These are phyloP conservation scores for Gonium pectorale DNA, from an alignment of 139 green algal genomes.

Conservation along the genomic window DNA sequence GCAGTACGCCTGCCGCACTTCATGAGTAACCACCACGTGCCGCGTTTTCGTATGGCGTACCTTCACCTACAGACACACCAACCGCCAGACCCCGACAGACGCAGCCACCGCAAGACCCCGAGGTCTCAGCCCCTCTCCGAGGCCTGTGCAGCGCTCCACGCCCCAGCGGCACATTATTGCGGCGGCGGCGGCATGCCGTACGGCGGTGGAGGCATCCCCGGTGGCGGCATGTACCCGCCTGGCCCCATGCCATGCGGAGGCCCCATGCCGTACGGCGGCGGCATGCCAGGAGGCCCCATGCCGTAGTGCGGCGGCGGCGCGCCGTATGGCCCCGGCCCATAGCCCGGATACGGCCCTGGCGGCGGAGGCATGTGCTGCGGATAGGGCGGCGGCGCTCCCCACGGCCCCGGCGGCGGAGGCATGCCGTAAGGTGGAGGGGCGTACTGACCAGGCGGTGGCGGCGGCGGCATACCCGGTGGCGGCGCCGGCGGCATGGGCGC, in stretches of 20 bases:
- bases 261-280: background rate
- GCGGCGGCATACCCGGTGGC: background rate
- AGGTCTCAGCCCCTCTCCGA: no score
- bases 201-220: constrained; percentile 41
- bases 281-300: constrained; percentile 45
- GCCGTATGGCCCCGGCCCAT: background rate
- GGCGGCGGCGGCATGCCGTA: constrained; percentile 44
- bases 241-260: background rate
- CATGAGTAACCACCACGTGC: no score
- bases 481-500: background rate
- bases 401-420: constrained; percentile 8
- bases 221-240: no score
- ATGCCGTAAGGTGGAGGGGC: background rate
- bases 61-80: no score
- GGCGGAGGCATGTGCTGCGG: constrained; percentile 47
- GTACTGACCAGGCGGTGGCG: constrained; percentile 6
- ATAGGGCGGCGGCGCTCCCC: background rate
- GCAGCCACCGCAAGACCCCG: no score
- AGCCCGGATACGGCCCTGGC: constrained; percentile 4
- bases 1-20: no score
- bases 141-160: no score
- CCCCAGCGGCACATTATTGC: no score
- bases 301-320: constrained; percentile 1
- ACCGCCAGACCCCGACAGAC: no score
- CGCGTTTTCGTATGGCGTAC: no score